A percentile compares a stretch with the other conserved stretches of the same genome.
These are phyloP conservation scores for Monosporascus ibericus DNA, from an alignment of 2,329 filamentous ascomycete genomes.

Conservation along the genomic window DNA sequence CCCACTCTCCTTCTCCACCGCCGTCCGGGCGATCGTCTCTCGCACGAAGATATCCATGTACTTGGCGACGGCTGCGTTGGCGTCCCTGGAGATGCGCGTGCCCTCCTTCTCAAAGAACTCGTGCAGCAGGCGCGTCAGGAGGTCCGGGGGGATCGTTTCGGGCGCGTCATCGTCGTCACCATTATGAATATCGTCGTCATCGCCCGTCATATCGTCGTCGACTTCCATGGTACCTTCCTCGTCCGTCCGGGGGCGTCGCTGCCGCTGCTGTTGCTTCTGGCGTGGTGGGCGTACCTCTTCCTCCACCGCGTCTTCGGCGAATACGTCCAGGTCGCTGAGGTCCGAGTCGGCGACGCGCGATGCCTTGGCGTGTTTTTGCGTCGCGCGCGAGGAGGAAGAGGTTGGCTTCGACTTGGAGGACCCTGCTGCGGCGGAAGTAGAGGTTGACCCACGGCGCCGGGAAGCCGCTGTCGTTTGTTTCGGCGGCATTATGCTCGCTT, in stretches of 20 bases:
- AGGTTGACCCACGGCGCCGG: constrained; percentile 27
- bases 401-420: constrained; percentile 6
- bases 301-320: constrained; percentile 18
- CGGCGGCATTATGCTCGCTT: constrained; percentile 32
- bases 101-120: constrained; percentile 68
- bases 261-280: constrained; percentile 3
- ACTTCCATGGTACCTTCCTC: constrained; percentile 12
- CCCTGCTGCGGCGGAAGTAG: constrained; percentile 3
- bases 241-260: constrained; percentile 2
- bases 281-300: constrained; percentile 7
- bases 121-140: constrained; percentile 72
- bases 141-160: constrained; percentile 60
- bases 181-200: constrained; percentile 16
- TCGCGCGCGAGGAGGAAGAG: not conserved
- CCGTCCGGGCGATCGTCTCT: constrained; percentile 77
- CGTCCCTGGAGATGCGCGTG: constrained; percentile 70
- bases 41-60: constrained; percentile 90
- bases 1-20: constrained; percentile 61
- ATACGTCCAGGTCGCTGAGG: constrained; percentile 19
- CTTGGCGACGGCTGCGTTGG: constrained; percentile 68
- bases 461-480: constrained; percentile 29
- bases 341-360: constrained; percentile 8
- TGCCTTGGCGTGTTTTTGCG: constrained; percentile 4
- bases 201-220: constrained; percentile 3
- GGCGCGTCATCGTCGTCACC: constrained; percentile 32